Conservation (phyloP, 306 rosid genomes). For the Castanospermum australe region DNA sequence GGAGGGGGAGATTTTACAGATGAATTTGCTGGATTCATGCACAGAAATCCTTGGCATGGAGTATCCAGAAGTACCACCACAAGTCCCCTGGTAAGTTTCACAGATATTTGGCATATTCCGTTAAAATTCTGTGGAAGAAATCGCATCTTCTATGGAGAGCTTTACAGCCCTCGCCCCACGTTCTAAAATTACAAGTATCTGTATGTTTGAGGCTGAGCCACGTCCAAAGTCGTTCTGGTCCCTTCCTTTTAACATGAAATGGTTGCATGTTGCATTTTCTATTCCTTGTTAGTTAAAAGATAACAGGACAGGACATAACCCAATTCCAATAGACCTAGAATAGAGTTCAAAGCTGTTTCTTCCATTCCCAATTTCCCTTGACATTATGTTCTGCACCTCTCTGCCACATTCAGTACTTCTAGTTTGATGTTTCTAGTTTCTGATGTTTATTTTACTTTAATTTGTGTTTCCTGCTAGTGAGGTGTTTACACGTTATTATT, state of each 20-base stretch:
- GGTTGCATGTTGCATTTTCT: not conserved
- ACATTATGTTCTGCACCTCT: not conserved
- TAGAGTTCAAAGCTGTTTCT: not conserved
- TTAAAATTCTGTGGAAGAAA: not conserved
- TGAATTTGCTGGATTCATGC: constrained; percentile 67
- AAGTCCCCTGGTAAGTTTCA: constrained; percentile 71
- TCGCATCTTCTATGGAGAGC: not conserved
- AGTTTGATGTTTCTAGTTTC: not conserved
- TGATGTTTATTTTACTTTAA: too few relatives aligned
- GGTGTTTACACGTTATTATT: not conserved
- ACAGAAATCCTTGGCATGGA: constrained; percentile 42
- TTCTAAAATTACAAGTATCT: not conserved
- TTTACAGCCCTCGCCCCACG: not conserved
- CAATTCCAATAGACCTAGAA: not conserved
- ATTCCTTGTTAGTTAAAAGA: too few relatives aligned
- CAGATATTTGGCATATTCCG: not conserved
- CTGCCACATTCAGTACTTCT: not conserved
- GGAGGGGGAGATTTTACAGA: constrained; percentile 36
- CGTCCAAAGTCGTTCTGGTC: not conserved
- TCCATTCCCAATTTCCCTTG: not conserved
- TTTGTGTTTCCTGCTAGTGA: not conserved
- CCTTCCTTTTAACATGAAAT: not conserved
- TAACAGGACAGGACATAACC: not conserved
- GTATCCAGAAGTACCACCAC: constrained; percentile 62
- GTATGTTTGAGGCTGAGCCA: too few relatives aligned